Conservation (phyloP, 2,329 filamentous ascomycete genomes). For the Didymella glomerata region DNA sequence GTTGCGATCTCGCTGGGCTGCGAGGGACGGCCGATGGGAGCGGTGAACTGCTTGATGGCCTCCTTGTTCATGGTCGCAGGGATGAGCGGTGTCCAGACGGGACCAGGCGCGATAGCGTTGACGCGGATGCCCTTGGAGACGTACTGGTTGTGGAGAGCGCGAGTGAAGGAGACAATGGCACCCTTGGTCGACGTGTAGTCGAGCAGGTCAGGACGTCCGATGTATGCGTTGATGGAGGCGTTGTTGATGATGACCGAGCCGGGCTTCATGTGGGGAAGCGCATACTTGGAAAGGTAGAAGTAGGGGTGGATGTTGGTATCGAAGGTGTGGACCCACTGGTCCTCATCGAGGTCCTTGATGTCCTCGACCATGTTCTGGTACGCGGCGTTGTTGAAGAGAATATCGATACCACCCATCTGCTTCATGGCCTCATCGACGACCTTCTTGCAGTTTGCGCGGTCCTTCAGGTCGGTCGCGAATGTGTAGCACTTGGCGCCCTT, state of each 20-base stretch:
- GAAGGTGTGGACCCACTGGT: slow-evolving; percentile 83
- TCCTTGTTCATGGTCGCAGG: slow-evolving; percentile 57
- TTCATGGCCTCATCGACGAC: slow-evolving; percentile 72
- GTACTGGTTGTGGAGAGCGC: slow-evolving; percentile 78
- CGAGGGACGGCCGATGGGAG: slow-evolving; percentile 78
- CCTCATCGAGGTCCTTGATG: slow-evolving; percentile 76
- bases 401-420: slow-evolving; percentile 74
- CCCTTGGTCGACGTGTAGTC: slow-evolving; percentile 85
- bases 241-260: slow-evolving; percentile 86
- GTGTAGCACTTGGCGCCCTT: slow-evolving; percentile 72
- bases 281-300: slow-evolving; percentile 83
- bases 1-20: slow-evolving; percentile 85
- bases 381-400: slow-evolving; percentile 76
- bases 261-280: slow-evolving; percentile 75
- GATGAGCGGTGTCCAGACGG: slow-evolving; percentile 56
- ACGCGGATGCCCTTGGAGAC: slow-evolving; percentile 76
- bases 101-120: slow-evolving; percentile 79
- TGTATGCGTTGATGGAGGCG: slow-evolving; percentile 82
- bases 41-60: slow-evolving; percentile 75
- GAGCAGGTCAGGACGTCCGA: slow-evolving; percentile 79
- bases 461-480: slow-evolving; percentile 70
- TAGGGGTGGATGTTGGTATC: slow-evolving; percentile 83
- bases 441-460: slow-evolving; percentile 73
- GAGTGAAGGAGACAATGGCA: slow-evolving; percentile 80
- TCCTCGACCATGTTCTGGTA: slow-evolving; percentile 77